Conservation (phyloP, 345 rosid species). For the Diplotaxis tenuifolia region DNA sequence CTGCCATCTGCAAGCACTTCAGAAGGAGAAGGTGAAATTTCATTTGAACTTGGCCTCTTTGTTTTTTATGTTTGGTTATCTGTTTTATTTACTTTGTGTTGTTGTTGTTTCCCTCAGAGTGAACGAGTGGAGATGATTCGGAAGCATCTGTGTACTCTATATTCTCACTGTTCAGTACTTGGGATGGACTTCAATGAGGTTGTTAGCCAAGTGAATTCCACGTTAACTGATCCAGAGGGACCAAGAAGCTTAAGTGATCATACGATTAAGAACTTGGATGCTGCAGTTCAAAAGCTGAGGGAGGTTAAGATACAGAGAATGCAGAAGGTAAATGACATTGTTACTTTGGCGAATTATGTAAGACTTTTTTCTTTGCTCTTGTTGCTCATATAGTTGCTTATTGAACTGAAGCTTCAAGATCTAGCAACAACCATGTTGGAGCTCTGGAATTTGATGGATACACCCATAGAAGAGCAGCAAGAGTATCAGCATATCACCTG, state of each 20-base stretch:
- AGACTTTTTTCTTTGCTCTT: neutral
- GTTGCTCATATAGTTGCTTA: constrained; percentile 1
- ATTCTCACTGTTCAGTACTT: constrained; percentile 44
- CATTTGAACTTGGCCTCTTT: neutral
- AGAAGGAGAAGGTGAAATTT: constrained; percentile 48
- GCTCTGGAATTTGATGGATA: constrained; percentile 98
- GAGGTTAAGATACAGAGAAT: constrained; percentile 79
- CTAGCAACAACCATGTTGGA: constrained; percentile 87
- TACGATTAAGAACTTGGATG: constrained; percentile 52
- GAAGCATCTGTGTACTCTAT: constrained; percentile 43
- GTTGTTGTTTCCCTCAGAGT: constrained; percentile 45
- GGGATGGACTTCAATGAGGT: constrained; percentile 70
- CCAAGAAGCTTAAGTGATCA: constrained; percentile 53
- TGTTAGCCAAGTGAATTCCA: constrained; percentile 55
- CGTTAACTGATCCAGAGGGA: constrained; percentile 53
- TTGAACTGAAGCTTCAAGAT: constrained; percentile 82
- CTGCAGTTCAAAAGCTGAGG: constrained; percentile 21
- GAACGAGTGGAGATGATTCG: constrained; percentile 62
- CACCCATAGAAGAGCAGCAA: constrained; percentile 95
- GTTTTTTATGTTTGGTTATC: too few relatives aligned
- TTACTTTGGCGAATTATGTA: neutral
- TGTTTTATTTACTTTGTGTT: too few relatives aligned
- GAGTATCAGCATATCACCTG: constrained; percentile 81
- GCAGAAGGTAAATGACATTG: constrained; percentile 60
- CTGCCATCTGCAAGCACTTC: constrained; percentile 41